Base-by-base conservation (phyloP, 345 rosid genomes). In the Geranium brycei region DNA sequence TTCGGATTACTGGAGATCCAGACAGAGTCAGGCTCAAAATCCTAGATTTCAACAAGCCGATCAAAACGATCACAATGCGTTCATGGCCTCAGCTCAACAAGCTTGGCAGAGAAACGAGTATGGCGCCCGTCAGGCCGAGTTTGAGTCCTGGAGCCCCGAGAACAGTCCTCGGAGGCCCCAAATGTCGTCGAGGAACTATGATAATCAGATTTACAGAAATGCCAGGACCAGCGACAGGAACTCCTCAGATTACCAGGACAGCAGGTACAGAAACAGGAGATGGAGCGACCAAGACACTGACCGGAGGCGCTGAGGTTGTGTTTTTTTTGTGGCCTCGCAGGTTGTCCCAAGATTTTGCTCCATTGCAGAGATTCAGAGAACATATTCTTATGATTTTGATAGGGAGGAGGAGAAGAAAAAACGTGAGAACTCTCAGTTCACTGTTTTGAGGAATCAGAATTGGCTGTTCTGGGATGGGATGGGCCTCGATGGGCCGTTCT, bases 121-220 rank as follows among this genome's bases (percentile, higher is more conserved):
- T 68, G 70, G 41, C 66, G 70, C 18, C 4, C 66, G 73, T 15
- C 63, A 71, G 66, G 78, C 72, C n/a, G 96, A 79, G 19, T 88
- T 70, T 55, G 96, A 88, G 71, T 88, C 97, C 2, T 88, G 96
- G 96, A 87, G 96, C 77, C 96, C 91, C 0, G 96, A 91, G 51
- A 71, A 81, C 68, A 91, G 95, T 69, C 96, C 86, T 40, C 73
- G 62, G 51, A 84, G 85, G 71, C 69, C 73, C 55, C 69, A 77
- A 0, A 80, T 66, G 17, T 68, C 73, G 66, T 66, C 55, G 63
- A 62, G 69, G 62, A 74, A 71, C 59, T 35, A 71, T 0, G 79
- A 78, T 11, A 1, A 23, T 23, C 68, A 60, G 73, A 60, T 60
- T 56, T 71, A 71, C 17, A 60, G 68, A 55, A 60, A 66, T 51